Evolutionary conservation across 2,329 filamentous ascomycete species (phyloP).

Genomic region (Aspergillus novoparasiticus): DNA sequence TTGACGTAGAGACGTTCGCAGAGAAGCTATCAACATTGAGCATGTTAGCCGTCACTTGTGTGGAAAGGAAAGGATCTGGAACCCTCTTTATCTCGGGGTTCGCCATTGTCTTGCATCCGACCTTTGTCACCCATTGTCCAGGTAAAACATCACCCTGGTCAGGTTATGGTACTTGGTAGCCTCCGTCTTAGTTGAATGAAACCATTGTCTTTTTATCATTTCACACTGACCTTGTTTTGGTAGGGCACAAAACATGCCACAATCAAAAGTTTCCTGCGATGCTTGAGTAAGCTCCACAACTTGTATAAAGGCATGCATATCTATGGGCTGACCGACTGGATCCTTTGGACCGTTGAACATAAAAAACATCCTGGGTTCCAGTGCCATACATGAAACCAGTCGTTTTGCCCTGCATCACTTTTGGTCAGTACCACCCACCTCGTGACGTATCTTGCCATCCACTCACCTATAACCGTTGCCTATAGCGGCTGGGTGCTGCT

Average conservation of each 20-base stretch:
- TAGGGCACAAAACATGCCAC: background rate
- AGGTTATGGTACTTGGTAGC: background rate
- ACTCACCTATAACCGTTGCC: background rate
- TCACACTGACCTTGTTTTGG: background rate
- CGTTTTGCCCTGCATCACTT: background rate
- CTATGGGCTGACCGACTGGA: background rate
- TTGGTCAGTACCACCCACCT: background rate
- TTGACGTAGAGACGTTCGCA: background rate
- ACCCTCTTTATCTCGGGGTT: background rate
- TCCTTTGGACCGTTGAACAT: no score
- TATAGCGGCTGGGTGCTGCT: background rate
- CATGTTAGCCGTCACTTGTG: background rate
- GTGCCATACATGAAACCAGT: background rate
- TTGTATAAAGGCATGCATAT: background rate
- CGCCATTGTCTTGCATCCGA: background rate
- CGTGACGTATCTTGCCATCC: background rate
- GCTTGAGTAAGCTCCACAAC: background rate
- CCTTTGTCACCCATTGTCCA: background rate
- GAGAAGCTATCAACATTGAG: background rate
- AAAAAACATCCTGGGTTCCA: background rate
- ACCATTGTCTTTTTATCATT: background rate
- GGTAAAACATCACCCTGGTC: background rate
- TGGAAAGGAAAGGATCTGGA: background rate
- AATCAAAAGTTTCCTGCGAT: background rate
- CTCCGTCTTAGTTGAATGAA: no score